Percentiles rank a stretch among this genome's conserved stretches.
phyloP scores from a whole-genome alignment of 352 stramenopile genomes.

The Globisporangium orthogonon region DNA sequence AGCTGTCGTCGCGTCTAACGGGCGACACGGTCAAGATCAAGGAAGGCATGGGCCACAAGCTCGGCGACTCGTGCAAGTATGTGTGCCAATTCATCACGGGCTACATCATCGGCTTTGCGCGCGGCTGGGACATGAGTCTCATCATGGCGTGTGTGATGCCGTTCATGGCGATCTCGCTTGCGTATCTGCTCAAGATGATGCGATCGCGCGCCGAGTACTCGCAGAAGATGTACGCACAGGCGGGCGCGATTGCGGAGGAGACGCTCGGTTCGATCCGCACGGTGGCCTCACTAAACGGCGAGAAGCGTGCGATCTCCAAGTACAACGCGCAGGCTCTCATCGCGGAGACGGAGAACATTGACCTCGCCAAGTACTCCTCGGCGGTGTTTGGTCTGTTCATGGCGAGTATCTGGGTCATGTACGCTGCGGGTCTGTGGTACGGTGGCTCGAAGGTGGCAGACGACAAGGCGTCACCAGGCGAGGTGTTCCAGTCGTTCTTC shows the following conservation, averaged over 20 bases:
- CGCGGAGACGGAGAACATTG: constrained; percentile 28
- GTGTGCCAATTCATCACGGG: constrained; percentile 22
- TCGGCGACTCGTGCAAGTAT: constrained; percentile 24
- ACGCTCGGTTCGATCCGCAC: constrained; percentile 58
- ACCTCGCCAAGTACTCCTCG: constrained; percentile 17
- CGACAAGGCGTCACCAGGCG: constrained; percentile 21
- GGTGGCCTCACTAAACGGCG: constrained; percentile 37
- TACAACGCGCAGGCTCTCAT: constrained; percentile 21
- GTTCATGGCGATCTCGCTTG: constrained; percentile 29
- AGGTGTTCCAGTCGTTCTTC: constrained; percentile 40
- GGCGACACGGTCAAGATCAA: constrained; percentile 29
- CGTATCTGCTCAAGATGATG: constrained; percentile 21
- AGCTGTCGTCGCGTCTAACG: constrained; percentile 25
- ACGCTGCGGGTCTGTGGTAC: constrained; percentile 46
- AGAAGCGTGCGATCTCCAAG: constrained; percentile 33
- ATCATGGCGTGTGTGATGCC: constrained; percentile 45
- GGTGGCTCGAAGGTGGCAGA: constrained; percentile 35
- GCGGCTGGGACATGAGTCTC: constrained; percentile 41
- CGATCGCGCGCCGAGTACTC: constrained; percentile 13
- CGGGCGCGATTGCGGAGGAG: constrained; percentile 46
- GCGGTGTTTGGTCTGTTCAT: constrained; percentile 29
- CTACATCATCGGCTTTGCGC: constrained; percentile 38
- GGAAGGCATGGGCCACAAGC: constrained; percentile 45
- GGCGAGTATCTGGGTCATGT: constrained; percentile 38
- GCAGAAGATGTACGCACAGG: constrained; percentile 46